Conservation (phyloP, 2,329 filamentous ascomycete genomes). For the Aspergillus intermedius region DNA sequence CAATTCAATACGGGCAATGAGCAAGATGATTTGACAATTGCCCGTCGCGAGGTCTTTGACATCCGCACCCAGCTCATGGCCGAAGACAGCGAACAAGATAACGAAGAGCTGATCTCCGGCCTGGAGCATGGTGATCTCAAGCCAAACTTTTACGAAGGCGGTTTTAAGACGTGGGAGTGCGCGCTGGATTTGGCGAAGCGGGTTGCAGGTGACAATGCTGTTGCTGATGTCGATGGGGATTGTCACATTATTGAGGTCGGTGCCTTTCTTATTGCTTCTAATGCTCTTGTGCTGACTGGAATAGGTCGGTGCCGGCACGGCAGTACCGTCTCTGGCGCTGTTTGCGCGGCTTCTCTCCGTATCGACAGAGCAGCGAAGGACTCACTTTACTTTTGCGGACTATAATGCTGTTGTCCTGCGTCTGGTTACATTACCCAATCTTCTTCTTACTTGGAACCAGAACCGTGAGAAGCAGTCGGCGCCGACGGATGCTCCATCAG, state of each 20-base stretch:
- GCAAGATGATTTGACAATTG: conserved; percentile 30
- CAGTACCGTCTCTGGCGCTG: conserved; percentile 51
- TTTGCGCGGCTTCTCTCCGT: conserved; percentile 45
- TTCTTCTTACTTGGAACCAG: conserved; percentile 49
- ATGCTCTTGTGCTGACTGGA: background rate
- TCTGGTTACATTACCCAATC: conserved; percentile 56
- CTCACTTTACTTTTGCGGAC: conserved; percentile 54
- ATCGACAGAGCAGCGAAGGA: conserved; percentile 11
- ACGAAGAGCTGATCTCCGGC: conserved; percentile 40
- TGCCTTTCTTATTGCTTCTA: background rate
- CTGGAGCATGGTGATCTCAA: conserved; percentile 52
- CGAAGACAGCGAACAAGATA: conserved; percentile 41
- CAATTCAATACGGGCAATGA: conserved; percentile 29
- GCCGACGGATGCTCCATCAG: background rate
- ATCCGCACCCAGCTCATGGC: conserved; percentile 59
- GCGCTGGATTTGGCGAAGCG: conserved; percentile 51
- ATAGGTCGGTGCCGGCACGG: conserved; percentile 58
- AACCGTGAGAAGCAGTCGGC: conserved; percentile 1
- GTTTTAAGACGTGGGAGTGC: conserved; percentile 65
- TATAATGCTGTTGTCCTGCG: conserved; percentile 56
- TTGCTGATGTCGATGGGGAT: conserved; percentile 8
- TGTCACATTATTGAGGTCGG: conserved; percentile 39
- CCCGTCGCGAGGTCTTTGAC: conserved; percentile 57
- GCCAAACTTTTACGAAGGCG: conserved; percentile 59
- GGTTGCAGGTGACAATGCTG: conserved; percentile 13